phyloP scores from a whole-genome alignment of 2,329 filamentous ascomycete genomes.

The Diaporthe ilicicola region DNA sequence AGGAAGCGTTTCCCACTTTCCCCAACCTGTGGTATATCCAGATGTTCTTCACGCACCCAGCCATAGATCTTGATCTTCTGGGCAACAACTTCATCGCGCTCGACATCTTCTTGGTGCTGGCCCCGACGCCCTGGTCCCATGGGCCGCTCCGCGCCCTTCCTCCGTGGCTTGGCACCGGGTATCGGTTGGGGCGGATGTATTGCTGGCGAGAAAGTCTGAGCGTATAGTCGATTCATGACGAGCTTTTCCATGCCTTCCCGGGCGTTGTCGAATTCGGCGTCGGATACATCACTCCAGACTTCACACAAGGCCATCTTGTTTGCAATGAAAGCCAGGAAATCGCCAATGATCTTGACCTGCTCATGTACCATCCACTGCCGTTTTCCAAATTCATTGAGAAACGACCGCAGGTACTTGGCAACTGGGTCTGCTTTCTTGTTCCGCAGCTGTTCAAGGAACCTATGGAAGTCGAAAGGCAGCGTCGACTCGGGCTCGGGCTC shows the following conservation, averaged over 20 bases:
- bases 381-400: constrained; percentile 93
- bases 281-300: constrained; percentile 94
- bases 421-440: constrained; percentile 98
- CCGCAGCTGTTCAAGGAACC: constrained; percentile 93
- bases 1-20: constrained; percentile 91
- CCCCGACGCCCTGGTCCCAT: constrained; percentile 86
- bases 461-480: constrained; percentile 95
- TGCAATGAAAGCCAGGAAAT: constrained; percentile 95
- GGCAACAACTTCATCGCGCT: constrained; percentile 92
- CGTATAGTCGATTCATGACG: constrained; percentile 97
- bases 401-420: constrained; percentile 93
- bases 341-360: constrained; percentile 97
- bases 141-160: constrained; percentile 72
- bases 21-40: constrained; percentile 87
- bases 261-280: constrained; percentile 97
- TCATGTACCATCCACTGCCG: constrained; percentile 99
- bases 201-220: constrained; percentile 94
- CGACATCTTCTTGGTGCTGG: constrained; percentile 97
- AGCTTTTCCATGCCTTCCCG: constrained; percentile 99
- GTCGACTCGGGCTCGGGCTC: constrained; percentile 82
- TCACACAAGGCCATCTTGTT: constrained; percentile 99
- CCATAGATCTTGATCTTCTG: constrained; percentile 98
- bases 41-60: constrained; percentile 91
- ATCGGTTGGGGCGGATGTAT: constrained; percentile 84
- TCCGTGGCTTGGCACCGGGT: constrained; percentile 72